Conservation (phyloP, 139 green algal species). For the Coelastrella sp. region DNA sequence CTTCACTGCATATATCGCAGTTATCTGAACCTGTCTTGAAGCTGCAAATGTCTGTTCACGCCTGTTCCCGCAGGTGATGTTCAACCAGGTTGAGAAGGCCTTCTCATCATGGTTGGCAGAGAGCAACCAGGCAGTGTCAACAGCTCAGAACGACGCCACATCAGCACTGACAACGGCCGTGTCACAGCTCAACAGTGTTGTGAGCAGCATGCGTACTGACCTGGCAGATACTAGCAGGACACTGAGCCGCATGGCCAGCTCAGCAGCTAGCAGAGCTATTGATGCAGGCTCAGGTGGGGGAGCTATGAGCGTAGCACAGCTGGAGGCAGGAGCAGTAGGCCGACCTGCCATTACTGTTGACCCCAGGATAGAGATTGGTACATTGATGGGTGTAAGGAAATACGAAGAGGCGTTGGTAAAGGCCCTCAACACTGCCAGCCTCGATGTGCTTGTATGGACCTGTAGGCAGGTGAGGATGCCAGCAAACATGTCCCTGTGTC, state of each 20-base stretch:
- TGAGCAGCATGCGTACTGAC: conserved; percentile 16
- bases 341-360: neutral
- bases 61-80: conserved; percentile 55
- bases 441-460: conserved; percentile 82
- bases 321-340: neutral
- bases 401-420: conserved; percentile 70
- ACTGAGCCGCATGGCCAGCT: conserved; percentile 20
- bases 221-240: conserved; percentile 5
- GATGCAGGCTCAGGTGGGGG: neutral
- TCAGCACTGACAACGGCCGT: conserved; percentile 13
- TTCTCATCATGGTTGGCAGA: conserved; percentile 73
- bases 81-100: conserved; percentile 75
- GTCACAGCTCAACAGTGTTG: conserved; percentile 47
- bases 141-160: neutral
- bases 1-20: no score
- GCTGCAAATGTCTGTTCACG: no score
- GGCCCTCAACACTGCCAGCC: conserved; percentile 64
- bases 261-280: neutral
- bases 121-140: conserved; percentile 62
- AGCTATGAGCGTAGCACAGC: neutral
- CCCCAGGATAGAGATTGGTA: neutral
- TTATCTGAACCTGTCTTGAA: no score
- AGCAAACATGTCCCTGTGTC: neutral
- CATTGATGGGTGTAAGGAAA: conserved; percentile 35
- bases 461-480: conserved; percentile 67